Evolutionary conservation across 768 basidiomycete genomes (phyloP).

Genomic region (Panellus pusillus): DNA sequence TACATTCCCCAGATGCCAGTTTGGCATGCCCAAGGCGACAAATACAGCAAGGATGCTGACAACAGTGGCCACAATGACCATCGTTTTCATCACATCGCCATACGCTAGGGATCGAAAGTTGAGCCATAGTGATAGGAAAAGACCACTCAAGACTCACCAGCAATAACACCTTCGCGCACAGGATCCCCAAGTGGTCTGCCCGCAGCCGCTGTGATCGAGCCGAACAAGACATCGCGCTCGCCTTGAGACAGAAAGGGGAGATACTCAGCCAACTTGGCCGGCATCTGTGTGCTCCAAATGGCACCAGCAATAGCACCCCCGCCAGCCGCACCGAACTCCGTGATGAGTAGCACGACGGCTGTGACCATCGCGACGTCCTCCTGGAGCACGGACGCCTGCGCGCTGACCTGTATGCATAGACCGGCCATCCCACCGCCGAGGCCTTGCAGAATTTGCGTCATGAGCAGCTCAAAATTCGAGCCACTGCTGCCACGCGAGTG

Average conservation of each 20-base stretch:
- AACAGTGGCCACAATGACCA: constrained; percentile 53
- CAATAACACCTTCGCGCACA: constrained; percentile 64
- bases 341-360: constrained; percentile 64
- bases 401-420: constrained; percentile 54
- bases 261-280: constrained; percentile 52
- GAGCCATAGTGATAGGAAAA: background rate
- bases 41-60: constrained; percentile 59
- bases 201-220: constrained; percentile 54
- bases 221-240: constrained; percentile 49
- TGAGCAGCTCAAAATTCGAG: constrained; percentile 55
- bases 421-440: constrained; percentile 72
- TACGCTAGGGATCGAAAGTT: constrained; percentile 39
- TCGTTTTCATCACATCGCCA: constrained; percentile 55
- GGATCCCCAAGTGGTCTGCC: constrained; percentile 52
- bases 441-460: constrained; percentile 72
- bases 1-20: constrained; percentile 66
- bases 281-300: constrained; percentile 70
- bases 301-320: constrained; percentile 68
- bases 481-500: constrained; percentile 63
- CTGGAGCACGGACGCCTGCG: constrained; percentile 67
- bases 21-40: constrained; percentile 58
- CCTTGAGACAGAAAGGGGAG: constrained; percentile 49
- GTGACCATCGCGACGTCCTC: constrained; percentile 67
- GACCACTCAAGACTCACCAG: constrained; percentile 37
- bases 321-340: constrained; percentile 67